Base-by-base conservation (phyloP, 2,329 filamentous ascomycete genomes). In the Penicillium hesseltinei region DNA sequence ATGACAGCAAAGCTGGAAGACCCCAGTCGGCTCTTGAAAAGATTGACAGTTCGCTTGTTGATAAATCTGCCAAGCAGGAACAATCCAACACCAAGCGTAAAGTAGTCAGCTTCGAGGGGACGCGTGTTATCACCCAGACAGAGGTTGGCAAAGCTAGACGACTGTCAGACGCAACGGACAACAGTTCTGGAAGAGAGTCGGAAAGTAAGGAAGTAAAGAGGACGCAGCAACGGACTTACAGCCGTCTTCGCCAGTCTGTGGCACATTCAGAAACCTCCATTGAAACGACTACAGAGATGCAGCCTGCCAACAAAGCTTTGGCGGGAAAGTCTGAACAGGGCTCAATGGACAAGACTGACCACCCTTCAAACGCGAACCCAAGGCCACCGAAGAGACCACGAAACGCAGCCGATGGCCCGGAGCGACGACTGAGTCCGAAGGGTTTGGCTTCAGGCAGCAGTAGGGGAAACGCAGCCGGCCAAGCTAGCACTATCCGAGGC, bases 391-490 rank as follows among this genome's bases (percentile, higher is more conserved):
- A 57, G 21, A 62, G 66, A 39, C 50, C 58, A 21, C 62, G 62
- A 23, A 60, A 58, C 11, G 42, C 38, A 25, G 63, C 62, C 4
- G 64, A 66, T n/a, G 65, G 63, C 29, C 64, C 65, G 27, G 67
- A 67, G 21, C 67, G 65, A 57, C 66, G 66, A 42, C 54, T 60
- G 17, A 73, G 68, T n/a, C 69, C 73, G 23, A 63, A 65, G 6
- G 62, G 60, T 2, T 62, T 72, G 29, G 67, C 67, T 19, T 70
- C 69, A 48, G 69, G 67, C n/a, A 69, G 62, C 42, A 70, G 68
- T 42, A 62, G 59, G 13, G 56, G 31, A 6, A 54, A 60, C 7
- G 19, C 48, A 2, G 45, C 49, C 42, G 56, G 45, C 10, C 57
- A 62, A 44, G 54, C 49, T 4, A 53, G 39, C 35, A 52, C 53